Conservation (phyloP, 2,329 filamentous ascomycete genomes). For the Cryphonectria japonica region DNA sequence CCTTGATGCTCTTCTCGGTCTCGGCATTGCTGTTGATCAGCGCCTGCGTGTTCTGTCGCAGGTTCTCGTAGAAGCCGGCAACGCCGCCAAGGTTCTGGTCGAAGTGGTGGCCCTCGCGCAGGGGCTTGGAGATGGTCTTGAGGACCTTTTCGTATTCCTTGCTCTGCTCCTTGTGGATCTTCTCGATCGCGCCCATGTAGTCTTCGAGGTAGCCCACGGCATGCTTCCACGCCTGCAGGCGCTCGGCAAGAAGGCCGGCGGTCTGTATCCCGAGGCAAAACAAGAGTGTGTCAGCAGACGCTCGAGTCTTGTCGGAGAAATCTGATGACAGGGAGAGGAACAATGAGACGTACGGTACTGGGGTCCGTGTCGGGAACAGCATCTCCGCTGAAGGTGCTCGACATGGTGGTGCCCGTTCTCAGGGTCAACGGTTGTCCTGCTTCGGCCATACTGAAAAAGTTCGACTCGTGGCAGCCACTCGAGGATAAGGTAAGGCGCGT, state of each 20-base stretch:
- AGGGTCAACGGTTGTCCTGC: conserved; percentile 29
- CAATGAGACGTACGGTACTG: conserved; percentile 51
- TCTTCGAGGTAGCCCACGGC: conserved; percentile 89
- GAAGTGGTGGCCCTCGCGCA: conserved; percentile 92
- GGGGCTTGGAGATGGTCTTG: conserved; percentile 86
- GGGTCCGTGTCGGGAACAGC: conserved; percentile 63
- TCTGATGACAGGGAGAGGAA: not conserved
- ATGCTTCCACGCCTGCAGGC: conserved; percentile 95
- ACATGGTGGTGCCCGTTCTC: conserved; percentile 34
- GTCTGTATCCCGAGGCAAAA: conserved; percentile 55
- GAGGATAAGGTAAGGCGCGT: not conserved
- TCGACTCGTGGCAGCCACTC: not conserved
- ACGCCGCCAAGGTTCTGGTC: conserved; percentile 87
- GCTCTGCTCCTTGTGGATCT: conserved; percentile 79
- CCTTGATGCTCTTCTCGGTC: conserved; percentile 88
- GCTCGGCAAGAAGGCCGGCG: conserved; percentile 80
- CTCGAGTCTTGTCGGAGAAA: not conserved
- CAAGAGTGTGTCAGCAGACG: conserved; percentile 11
- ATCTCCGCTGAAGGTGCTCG: conserved; percentile 56
- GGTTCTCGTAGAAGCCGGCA: conserved; percentile 89
- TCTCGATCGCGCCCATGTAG: conserved; percentile 84
- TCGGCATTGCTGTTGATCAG: conserved; percentile 88
- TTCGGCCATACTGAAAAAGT: conserved; percentile 24
- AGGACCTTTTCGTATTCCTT: conserved; percentile 96
- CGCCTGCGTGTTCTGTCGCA: conserved; percentile 89